phyloP scores from a whole-genome alignment of 73 alveolate genomes.

The Stentor roeselii region DNA sequence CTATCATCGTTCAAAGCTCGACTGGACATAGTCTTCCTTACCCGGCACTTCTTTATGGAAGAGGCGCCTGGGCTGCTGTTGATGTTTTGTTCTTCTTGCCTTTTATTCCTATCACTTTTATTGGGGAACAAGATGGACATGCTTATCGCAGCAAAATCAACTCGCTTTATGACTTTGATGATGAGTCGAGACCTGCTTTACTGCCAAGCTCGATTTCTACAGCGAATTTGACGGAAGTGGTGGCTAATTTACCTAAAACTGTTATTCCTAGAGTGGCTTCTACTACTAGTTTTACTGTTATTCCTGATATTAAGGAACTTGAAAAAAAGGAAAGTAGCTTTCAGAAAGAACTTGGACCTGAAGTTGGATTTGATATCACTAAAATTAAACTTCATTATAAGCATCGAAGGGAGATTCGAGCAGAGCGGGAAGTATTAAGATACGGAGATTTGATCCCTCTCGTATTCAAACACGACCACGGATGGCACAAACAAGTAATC shows the following conservation, averaged over 20 bases:
- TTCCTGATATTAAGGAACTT: slow-evolving; percentile 41
- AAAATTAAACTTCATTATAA: slow-evolving; percentile 88
- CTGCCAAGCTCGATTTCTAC: slow-evolving; percentile 20
- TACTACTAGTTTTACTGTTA: slow-evolving; percentile 55
- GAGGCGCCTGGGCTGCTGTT: slow-evolving; percentile 97
- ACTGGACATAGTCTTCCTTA: slow-evolving; percentile 90
- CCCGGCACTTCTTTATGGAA: slow-evolving; percentile 88
- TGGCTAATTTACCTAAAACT: not conserved
- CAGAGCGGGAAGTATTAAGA: slow-evolving; percentile 71
- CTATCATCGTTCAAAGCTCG: slow-evolving; percentile 84
- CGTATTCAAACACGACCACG: slow-evolving; percentile 40
- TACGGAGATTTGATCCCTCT: slow-evolving; percentile 87
- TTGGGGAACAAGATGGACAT: slow-evolving; percentile 93
- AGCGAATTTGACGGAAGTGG: not conserved
- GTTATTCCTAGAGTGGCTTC: slow-evolving; percentile 38
- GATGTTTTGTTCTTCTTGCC: slow-evolving; percentile 89
- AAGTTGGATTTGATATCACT: slow-evolving; percentile 82
- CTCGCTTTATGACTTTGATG: slow-evolving; percentile 46
- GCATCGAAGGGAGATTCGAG: slow-evolving; percentile 84
- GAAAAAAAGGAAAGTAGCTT: slow-evolving; percentile 55
- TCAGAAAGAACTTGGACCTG: slow-evolving; percentile 73
- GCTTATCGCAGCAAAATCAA: slow-evolving; percentile 58
- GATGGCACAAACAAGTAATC: slow-evolving; percentile 80
- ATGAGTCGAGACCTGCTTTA: slow-evolving; percentile 31
- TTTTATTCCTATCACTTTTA: slow-evolving; percentile 95